These are phyloP conservation scores for Tolypocladium ophioglossoides DNA, from an alignment of 2,329 filamentous ascomycete species.

Conservation along the genomic window DNA sequence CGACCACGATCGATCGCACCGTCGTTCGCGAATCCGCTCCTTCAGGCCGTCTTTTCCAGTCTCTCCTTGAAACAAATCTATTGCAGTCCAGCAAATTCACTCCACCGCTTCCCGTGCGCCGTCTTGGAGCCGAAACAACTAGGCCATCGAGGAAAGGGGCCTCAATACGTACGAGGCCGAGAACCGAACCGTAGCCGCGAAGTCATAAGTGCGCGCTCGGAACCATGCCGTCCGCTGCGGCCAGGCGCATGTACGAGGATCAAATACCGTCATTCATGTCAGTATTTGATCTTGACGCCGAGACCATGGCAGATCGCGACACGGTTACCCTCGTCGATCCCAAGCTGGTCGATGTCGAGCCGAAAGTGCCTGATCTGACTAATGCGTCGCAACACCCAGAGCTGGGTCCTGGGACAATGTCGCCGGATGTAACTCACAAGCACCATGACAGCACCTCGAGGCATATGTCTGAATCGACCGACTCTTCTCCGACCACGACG, in stretches of 20 bases:
- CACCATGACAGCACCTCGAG: conserved; percentile 72
- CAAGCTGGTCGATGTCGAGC: conserved; percentile 38
- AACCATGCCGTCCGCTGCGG: conserved; percentile 52
- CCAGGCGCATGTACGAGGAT: conserved; percentile 53
- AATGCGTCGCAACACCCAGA: conserved; percentile 25
- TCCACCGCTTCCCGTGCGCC: neutral
- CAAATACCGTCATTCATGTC: conserved; percentile 70
- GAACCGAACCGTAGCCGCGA: neutral
- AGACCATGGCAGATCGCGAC: conserved; percentile 41
- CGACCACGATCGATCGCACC: conserved; percentile 5
- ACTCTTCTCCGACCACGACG: conserved; percentile 91
- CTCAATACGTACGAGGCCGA: neutral
- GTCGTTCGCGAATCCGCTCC: conserved; percentile 8
- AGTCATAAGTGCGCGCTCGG: neutral
- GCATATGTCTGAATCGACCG: conserved; percentile 70
- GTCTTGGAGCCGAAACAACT: neutral
- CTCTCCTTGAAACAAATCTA: conserved; percentile 3
- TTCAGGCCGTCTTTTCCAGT: conserved; percentile 5
- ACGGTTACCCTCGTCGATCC: conserved; percentile 44
- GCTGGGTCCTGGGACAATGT: conserved; percentile 28
- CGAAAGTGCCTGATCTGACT: conserved; percentile 25
- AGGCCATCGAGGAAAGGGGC: neutral
- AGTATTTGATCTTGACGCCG: conserved; percentile 56
- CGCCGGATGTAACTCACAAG: conserved; percentile 47
- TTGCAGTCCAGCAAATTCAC: neutral